Evolutionary conservation across 306 rosid species (phyloP), one percentile per base, ranked within the genome.

Genomic region (Cucurbita pepo): DNA sequence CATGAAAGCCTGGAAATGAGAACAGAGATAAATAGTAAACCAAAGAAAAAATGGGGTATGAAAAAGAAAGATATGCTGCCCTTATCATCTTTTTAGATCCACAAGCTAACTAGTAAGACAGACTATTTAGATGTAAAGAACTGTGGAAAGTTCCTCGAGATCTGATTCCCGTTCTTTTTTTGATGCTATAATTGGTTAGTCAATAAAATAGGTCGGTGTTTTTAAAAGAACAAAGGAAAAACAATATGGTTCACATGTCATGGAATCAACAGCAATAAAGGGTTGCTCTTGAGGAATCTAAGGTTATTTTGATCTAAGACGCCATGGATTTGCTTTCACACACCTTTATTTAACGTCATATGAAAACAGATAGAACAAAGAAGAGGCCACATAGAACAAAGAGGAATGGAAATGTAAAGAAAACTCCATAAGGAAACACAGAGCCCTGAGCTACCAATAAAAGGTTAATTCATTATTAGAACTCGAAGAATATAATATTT

Each of bases 91-190:
- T 47, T 45, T 69, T 69, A 69, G 57, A 19, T 69, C 44, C 22
- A 69, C 43, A 69, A 69, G 74, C 74, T 30, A 69, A 50, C 40
- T 25, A 69, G 58, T 48, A 30, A 69, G 59, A 50, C 44, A 62
- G 74, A 34, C 45, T 25, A 30, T 69, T 14, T 4, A 30, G 34
- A 69, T 45, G 15, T 50, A 25, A 12, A 25, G 48, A 48, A 69
- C 25, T 69, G 13, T 69, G 73, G 7, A 47, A 69, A 69, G 73
- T 47, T 67, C 13, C 6, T 15, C 8, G 44, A 41, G 15, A 64
- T 40, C 41, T 63, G 34, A 18, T 61, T 37, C 36, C 4, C 41
- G 51, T 6, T 40, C 30, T 38, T 36, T 60, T 60, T 12, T 60
- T 36, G 41, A 14, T 15, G 7, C 47, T 36, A 61, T 61, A 59